Conservation (phyloP, 2,329 filamentous ascomycete genomes). For the Tolypocladium album region DNA sequence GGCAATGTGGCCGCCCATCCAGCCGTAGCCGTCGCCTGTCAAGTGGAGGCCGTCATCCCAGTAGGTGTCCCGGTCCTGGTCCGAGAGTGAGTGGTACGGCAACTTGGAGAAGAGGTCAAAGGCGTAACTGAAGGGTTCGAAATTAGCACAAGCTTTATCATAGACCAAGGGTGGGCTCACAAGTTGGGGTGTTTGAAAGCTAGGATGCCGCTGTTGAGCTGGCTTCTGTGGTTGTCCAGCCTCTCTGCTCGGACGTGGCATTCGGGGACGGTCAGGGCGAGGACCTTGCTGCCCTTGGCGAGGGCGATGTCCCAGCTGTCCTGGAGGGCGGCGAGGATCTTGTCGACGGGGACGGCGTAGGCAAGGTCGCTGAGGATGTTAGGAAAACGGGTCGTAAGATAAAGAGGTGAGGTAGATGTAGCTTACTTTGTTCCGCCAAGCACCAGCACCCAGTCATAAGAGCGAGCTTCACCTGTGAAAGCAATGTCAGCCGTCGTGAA, state of each 20-base stretch:
- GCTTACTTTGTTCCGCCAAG: constrained; percentile 53
- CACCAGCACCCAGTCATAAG: constrained; percentile 51
- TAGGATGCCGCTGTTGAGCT: constrained; percentile 43
- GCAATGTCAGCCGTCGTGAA: background rate
- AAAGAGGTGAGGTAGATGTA: background rate
- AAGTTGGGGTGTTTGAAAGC: constrained; percentile 35
- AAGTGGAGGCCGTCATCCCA: constrained; percentile 56
- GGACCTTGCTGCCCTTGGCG: constrained; percentile 38
- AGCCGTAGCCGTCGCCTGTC: constrained; percentile 46
- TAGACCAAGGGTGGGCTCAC: constrained; percentile 29
- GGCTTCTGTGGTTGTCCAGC: constrained; percentile 24
- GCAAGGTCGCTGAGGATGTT: constrained; percentile 37
- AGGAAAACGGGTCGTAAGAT: background rate
- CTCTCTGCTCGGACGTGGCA: constrained; percentile 18
- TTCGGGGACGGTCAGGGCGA: constrained; percentile 55
- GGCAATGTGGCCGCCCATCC: constrained; percentile 49
- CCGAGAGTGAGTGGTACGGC: constrained; percentile 39
- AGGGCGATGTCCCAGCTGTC: constrained; percentile 40
- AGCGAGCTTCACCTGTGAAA: constrained; percentile 10
- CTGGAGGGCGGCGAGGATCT: constrained; percentile 38
- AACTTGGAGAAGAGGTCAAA: constrained; percentile 46
- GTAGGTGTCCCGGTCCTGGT: constrained; percentile 33
- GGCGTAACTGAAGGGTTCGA: constrained; percentile 31
- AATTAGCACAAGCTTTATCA: background rate
- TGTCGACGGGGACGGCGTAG: constrained; percentile 21